Percentiles rank a stretch among this genome's conserved stretches.
Evolutionary conservation across 257 asterid species (phyloP).

Genomic region (Petrea volubilis): DNA sequence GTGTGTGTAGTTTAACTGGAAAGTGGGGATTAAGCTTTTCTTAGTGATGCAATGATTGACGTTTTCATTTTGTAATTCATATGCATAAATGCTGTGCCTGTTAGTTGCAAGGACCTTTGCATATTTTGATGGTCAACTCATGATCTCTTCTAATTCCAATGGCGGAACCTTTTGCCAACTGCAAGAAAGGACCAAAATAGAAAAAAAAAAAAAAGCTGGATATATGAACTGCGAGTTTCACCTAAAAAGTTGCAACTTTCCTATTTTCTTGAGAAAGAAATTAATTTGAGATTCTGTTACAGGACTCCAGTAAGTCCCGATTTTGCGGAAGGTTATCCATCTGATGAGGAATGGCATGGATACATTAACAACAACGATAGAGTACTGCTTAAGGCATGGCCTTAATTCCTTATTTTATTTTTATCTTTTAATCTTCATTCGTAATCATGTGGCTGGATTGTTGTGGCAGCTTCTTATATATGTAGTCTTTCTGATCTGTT

Average conservation of each 20-base stretch:
- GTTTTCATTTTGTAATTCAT: not conserved
- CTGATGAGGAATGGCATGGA: constrained; percentile 88
- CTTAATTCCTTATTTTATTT: constrained; percentile 2
- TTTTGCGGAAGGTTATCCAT: constrained; percentile 71
- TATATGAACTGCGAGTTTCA: not conserved
- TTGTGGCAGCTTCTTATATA: not conserved
- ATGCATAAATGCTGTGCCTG: constrained; percentile 11
- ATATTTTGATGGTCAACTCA: not conserved
- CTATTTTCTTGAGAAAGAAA: constrained; percentile 1
- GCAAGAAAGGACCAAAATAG: too few species aligned
- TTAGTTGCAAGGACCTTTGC: not conserved
- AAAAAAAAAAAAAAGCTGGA: not conserved
- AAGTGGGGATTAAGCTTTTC: not conserved
- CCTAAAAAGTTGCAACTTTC: not conserved
- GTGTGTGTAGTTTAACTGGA: not conserved
- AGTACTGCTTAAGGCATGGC: constrained; percentile 81
- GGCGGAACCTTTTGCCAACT: not conserved
- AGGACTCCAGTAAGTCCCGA: constrained; percentile 70
- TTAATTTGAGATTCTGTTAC: constrained; percentile 29
- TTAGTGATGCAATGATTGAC: not conserved
- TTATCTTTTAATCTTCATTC: too few species aligned
- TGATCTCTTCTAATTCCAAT: not conserved
- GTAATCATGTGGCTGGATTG: not conserved
- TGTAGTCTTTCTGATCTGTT: not conserved
- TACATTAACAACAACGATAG: constrained; percentile 76